A percentile compares a stretch with the other conserved stretches of the same genome.
Conservation (phyloP, 2,329 filamentous ascomycete genomes). For the Calonectria ilicicola region DNA sequence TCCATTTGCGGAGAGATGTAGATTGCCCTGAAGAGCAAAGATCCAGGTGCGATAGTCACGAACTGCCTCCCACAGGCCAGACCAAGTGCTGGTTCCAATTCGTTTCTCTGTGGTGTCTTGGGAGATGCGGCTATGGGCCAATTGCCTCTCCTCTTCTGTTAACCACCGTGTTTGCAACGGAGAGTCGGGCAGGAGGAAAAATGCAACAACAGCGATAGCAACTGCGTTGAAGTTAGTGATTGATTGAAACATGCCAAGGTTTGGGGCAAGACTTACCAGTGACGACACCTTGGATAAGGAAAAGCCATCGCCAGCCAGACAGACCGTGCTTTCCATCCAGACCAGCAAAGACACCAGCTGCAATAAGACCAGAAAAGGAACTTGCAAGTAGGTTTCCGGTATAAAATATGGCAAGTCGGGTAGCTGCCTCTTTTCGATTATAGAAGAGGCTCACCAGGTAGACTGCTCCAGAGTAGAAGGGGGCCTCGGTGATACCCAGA, state of each 20-base stretch:
- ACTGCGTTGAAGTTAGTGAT: neutral
- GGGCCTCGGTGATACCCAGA: slow-evolving; percentile 54
- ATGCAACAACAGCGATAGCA: slow-evolving; percentile 44
- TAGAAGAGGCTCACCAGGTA: slow-evolving; percentile 66
- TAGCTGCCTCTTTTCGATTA: slow-evolving; percentile 61
- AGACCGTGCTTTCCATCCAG: slow-evolving; percentile 43
- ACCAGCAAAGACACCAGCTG: slow-evolving; percentile 53
- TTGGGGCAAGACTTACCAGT: slow-evolving; percentile 9
- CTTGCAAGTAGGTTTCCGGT: slow-evolving; percentile 52
- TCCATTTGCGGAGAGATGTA: slow-evolving; percentile 36
- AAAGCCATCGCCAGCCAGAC: slow-evolving; percentile 45
- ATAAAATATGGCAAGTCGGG: slow-evolving; percentile 59
- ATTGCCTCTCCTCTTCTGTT: slow-evolving; percentile 51
- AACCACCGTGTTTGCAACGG: slow-evolving; percentile 54
- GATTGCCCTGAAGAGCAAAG: slow-evolving; percentile 34
- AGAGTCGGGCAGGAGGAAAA: slow-evolving; percentile 51
- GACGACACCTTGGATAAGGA: slow-evolving; percentile 6
- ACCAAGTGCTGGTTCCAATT: slow-evolving; percentile 52
- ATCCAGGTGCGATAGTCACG: slow-evolving; percentile 44
- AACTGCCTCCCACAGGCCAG: slow-evolving; percentile 36
- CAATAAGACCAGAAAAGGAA: slow-evolving; percentile 58
- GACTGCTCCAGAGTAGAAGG: slow-evolving; percentile 51
- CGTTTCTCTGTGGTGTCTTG: slow-evolving; percentile 41
- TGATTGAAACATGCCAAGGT: slow-evolving; percentile 36
- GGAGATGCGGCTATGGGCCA: slow-evolving; percentile 55